Evolutionary conservation across 2,329 filamentous ascomycete genomes (phyloP).

Genomic region (Colletotrichum sp.): DNA sequence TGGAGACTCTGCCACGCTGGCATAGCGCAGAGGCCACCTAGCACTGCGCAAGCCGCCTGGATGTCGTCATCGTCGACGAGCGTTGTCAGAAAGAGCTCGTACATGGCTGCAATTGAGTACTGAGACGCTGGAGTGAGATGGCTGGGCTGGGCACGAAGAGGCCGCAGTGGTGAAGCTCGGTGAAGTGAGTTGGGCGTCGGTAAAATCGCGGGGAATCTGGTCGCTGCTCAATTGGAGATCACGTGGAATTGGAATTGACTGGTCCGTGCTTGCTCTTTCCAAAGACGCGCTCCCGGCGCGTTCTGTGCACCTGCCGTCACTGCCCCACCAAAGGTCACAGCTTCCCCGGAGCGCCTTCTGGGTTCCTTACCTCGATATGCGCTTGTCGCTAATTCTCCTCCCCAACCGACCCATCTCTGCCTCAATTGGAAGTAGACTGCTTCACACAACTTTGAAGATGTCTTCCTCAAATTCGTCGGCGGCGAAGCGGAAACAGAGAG

Average conservation of each 20-base stretch:
- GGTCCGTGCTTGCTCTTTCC: background rate
- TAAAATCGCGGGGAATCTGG: background rate
- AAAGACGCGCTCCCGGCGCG: background rate
- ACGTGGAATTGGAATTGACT: background rate
- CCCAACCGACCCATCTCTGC: background rate
- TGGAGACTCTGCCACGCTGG: conserved; percentile 52
- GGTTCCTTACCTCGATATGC: background rate
- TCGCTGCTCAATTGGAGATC: background rate
- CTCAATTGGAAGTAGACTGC: background rate
- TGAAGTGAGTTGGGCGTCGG: background rate
- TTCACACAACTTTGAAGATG: background rate
- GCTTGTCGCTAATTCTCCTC: background rate
- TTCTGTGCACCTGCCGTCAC: background rate
- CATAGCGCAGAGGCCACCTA: conserved; percentile 64
- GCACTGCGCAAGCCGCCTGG: conserved; percentile 52
- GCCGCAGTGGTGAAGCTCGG: background rate
- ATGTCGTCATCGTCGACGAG: conserved; percentile 56
- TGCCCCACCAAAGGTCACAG: background rate
- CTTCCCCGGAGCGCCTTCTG: background rate
- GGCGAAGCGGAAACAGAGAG: conserved; percentile 41
- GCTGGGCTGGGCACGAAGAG: background rate
- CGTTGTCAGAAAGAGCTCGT: conserved; percentile 64
- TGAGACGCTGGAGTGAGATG: background rate
- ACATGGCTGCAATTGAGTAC: conserved; percentile 43
- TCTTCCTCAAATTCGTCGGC: background rate